Conservation (phyloP, 2,329 filamentous ascomycete species). For the Diplocarpon mali region DNA sequence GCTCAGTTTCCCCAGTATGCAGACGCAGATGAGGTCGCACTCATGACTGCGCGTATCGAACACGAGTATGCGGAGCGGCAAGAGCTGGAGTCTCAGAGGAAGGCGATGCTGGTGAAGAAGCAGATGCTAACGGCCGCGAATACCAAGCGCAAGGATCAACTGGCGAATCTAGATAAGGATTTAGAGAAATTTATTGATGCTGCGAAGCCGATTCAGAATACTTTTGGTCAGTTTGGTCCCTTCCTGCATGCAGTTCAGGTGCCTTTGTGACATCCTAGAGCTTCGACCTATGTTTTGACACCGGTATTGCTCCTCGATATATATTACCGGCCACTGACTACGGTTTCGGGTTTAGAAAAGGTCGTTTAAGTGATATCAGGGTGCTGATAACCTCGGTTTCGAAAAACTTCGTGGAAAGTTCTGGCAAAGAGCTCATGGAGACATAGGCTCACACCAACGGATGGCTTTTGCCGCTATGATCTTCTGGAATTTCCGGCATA, state of each 20-base stretch:
- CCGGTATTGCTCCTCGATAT: too few species aligned
- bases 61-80: conserved; percentile 81
- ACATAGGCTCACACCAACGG: background rate
- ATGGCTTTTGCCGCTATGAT: background rate
- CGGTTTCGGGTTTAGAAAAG: too few species aligned
- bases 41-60: conserved; percentile 85
- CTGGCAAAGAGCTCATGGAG: background rate
- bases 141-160: conserved; percentile 85
- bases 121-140: conserved; percentile 63
- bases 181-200: conserved; percentile 90
- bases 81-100: conserved; percentile 71
- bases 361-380: too few species aligned
- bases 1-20: conserved; percentile 62
- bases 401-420: too few species aligned
- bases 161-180: conserved; percentile 83
- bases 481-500: background rate
- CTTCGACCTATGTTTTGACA: too few species aligned
- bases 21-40: conserved; percentile 61
- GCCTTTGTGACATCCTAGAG: background rate
- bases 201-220: conserved; percentile 77
- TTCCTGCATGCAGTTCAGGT: background rate
- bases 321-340: too few species aligned
- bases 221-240: conserved; percentile 59
- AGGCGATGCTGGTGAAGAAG: conserved; percentile 64
- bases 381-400: too few species aligned